These are phyloP conservation scores for Chenopodium album DNA, from an alignment of 148 eudicot genomes.

Conservation along the genomic window DNA sequence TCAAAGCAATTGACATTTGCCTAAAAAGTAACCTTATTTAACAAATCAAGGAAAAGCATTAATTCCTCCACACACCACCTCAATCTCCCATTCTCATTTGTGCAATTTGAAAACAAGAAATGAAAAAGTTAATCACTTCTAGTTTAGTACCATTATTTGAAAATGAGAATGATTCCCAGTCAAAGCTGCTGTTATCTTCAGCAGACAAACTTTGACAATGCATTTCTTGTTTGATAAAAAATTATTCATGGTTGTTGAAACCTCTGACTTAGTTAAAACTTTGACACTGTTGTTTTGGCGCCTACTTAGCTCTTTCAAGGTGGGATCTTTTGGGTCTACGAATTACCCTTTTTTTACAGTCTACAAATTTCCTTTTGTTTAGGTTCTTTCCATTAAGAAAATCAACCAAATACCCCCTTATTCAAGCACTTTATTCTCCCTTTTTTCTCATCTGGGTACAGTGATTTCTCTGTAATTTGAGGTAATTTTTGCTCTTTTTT, in stretches of 20 bases:
- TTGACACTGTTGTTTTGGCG: constrained; percentile 24
- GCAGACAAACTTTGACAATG: constrained; percentile 33
- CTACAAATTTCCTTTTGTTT: background rate
- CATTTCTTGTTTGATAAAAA: constrained; percentile 10
- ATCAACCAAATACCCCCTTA: background rate
- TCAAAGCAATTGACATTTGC: too few species aligned
- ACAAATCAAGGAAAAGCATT: background rate
- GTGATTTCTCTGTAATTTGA: constrained; percentile 6
- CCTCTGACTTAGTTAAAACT: constrained; percentile 13
- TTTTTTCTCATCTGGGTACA: constrained; percentile 12
- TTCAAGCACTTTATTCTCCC: background rate
- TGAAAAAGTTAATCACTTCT: background rate
- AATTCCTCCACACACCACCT: background rate
- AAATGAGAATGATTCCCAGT: constrained; percentile 14
- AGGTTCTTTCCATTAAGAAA: background rate
- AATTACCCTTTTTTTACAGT: constrained; percentile 11
- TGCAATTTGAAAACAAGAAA: background rate
- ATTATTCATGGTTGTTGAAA: constrained; percentile 17
- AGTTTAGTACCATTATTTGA: background rate
- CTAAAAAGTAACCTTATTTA: background rate
- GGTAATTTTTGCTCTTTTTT: constrained; percentile 15
- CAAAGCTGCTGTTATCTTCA: constrained; percentile 11
- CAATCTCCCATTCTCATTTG: too few species aligned
- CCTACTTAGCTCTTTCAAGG: constrained; percentile 19
- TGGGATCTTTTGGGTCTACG: constrained; percentile 14